Conservation (phyloP, 2,329 filamentous ascomycete genomes). For the Ophiocordyceps camponoti-rufipedis region DNA sequence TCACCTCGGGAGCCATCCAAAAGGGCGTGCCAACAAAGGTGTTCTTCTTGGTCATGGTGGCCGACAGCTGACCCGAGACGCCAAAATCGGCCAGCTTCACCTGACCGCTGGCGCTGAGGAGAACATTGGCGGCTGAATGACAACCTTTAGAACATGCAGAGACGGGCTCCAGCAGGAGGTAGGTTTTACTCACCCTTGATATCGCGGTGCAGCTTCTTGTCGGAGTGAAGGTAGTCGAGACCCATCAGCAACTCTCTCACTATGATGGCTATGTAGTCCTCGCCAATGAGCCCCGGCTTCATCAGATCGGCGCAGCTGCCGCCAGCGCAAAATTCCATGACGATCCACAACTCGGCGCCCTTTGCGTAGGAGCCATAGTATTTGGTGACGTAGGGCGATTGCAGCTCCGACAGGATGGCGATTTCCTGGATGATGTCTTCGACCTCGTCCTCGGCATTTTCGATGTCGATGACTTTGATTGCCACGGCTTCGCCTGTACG, state of each 20-base stretch:
- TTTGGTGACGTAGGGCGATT: constrained; percentile 86
- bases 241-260: constrained; percentile 80
- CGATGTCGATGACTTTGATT: constrained; percentile 97
- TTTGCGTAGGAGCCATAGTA: constrained; percentile 95
- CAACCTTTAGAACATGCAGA: not conserved
- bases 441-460: constrained; percentile 96
- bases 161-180: not conserved
- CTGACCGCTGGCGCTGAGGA: constrained; percentile 74
- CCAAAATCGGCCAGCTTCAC: constrained; percentile 97
- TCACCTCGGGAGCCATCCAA: constrained; percentile 94
- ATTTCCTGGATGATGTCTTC: constrained; percentile 97
- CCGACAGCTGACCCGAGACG: constrained; percentile 86
- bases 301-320: constrained; percentile 91
- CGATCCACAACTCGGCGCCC: constrained; percentile 95
- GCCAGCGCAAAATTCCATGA: constrained; percentile 94
- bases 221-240: constrained; percentile 80
- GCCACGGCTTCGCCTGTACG: constrained; percentile 83
- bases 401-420: constrained; percentile 82
- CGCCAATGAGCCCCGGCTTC: constrained; percentile 76
- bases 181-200: constrained; percentile 42
- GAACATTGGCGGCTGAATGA: constrained; percentile 64
- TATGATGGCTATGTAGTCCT: constrained; percentile 83
- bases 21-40: constrained; percentile 96
- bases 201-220: constrained; percentile 91
- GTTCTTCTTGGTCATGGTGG: constrained; percentile 93